Evolutionary conservation across 768 basidiomycete species (phyloP).

Genomic region (Boletus rex-veris): DNA sequence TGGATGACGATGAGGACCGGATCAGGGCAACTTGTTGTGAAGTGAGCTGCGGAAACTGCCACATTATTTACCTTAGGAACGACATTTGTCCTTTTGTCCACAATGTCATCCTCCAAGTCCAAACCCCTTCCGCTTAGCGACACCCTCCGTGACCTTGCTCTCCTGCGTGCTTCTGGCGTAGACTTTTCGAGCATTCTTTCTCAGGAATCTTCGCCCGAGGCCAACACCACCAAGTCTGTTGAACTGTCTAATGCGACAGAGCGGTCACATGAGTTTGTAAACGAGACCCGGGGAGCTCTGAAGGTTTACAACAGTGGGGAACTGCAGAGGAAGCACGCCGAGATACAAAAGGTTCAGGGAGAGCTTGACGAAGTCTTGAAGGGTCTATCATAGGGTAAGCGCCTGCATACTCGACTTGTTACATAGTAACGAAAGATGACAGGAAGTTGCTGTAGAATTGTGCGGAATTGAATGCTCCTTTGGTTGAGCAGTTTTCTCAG

Average conservation of each 20-base stretch:
- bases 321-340: constrained; percentile 48
- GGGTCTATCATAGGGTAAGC: constrained; percentile 30
- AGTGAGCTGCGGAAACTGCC: no score
- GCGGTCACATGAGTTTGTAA: constrained; percentile 57
- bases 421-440: not conserved
- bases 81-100: not conserved
- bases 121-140: constrained; percentile 51
- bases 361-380: constrained; percentile 51
- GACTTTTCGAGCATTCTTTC: constrained; percentile 36
- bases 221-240: constrained; percentile 5
- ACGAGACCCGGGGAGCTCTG: constrained; percentile 55
- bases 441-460: not conserved
- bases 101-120: constrained; percentile 31
- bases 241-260: constrained; percentile 24
- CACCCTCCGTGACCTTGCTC: constrained; percentile 68
- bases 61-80: not conserved
- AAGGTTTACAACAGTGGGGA: constrained; percentile 41
- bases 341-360: constrained; percentile 53
- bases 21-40: no score
- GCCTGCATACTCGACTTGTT: not conserved
- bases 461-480: not conserved
- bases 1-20: no score
- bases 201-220: not conserved
- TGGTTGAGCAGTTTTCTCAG: not conserved
- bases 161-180: constrained; percentile 58